Evolutionary conservation across 805 yeast species (phyloP).

Genomic region (Spathaspora girioi): DNA sequence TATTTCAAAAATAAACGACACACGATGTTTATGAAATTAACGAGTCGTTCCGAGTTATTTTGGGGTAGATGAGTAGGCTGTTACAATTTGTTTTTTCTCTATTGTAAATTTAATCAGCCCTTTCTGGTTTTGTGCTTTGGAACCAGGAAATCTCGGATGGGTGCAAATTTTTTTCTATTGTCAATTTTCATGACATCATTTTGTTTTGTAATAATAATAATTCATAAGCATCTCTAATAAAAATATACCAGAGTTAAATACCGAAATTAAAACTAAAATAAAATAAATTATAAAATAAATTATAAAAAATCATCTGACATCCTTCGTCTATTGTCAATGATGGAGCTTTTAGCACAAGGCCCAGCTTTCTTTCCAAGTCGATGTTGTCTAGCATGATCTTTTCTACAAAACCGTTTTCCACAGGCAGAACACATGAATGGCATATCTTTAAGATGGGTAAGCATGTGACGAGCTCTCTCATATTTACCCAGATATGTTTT

Average conservation of each 20-base stretch:
- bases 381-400: not conserved
- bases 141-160: not conserved
- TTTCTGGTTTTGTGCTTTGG: not conserved
- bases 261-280: too few relatives aligned
- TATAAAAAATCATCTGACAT: too few relatives aligned
- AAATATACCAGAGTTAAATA: too few relatives aligned
- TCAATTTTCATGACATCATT: not conserved
- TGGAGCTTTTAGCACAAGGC: too few relatives aligned
- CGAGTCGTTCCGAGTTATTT: not conserved
- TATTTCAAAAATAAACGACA: too few relatives aligned
- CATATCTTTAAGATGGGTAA: not conserved
- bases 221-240: too few relatives aligned
- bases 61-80: not conserved
- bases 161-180: not conserved
- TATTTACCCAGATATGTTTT: too few relatives aligned
- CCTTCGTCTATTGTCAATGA: too few relatives aligned
- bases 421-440: not conserved
- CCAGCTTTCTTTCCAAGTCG: not conserved
- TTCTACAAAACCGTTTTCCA: not conserved
- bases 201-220: too few relatives aligned
- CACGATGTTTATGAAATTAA: too few relatives aligned
- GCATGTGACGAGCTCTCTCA: not conserved
- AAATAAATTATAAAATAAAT: too few relatives aligned
- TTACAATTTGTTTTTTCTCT: not conserved
- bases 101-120: not conserved